Conservation (phyloP, 176 grass and related monocot genomes). For the Avena insularis region DNA sequence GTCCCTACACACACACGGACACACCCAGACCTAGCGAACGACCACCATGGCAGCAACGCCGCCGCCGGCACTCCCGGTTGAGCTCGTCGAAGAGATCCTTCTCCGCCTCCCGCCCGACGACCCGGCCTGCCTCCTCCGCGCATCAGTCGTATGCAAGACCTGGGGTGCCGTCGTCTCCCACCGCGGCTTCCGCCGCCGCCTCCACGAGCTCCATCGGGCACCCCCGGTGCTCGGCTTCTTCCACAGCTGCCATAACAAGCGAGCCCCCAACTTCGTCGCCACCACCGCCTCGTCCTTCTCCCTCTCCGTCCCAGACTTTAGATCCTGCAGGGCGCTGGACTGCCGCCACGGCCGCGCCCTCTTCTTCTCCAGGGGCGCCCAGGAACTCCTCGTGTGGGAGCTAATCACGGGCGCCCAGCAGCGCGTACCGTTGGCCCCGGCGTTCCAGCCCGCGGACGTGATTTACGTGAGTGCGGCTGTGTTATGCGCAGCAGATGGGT, state of each 20-base stretch:
- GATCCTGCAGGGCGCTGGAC: background rate
- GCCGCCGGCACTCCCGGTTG: background rate
- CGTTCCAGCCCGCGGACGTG: background rate
- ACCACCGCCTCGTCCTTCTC: background rate
- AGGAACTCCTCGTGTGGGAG: background rate
- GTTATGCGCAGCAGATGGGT: background rate
- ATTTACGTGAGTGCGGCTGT: background rate
- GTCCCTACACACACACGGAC: background rate
- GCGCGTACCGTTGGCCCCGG: background rate
- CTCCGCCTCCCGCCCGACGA: conserved; percentile 2
- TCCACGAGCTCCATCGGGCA: background rate
- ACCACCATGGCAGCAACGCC: background rate
- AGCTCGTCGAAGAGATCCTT: background rate
- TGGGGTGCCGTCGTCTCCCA: background rate
- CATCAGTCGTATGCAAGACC: background rate
- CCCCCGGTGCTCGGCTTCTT: conserved; percentile 6
- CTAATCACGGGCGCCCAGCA: background rate
- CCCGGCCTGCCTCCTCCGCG: background rate
- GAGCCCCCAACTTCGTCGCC: background rate
- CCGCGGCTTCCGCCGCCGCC: background rate
- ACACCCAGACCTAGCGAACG: background rate
- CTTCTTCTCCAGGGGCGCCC: background rate
- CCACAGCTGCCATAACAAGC: background rate
- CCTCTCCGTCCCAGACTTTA: background rate
- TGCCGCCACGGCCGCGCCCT: conserved; percentile 1